Base-by-base conservation (phyloP, 306 rosid genomes). In the Herpetospermum pedunculosum region DNA sequence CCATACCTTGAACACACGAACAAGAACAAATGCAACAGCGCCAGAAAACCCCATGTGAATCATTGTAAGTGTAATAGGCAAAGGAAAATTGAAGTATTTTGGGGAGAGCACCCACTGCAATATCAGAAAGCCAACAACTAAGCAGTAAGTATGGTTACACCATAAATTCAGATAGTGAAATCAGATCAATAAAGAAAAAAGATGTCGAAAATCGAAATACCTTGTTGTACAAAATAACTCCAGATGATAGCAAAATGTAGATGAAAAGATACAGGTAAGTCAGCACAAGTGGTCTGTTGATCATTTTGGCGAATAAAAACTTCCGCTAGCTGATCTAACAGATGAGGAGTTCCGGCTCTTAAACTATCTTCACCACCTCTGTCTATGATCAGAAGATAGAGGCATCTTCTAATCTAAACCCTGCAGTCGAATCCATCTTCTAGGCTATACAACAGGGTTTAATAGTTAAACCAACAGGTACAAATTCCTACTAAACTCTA, bases 11-110 rank as follows among this genome's bases (percentile, higher is more conserved):
- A 92, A 88, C 28, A 95, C 93, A 25, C 99, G 87, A 67, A 95
- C 95, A 49, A 95, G 97, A 4, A 89, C 70, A 83, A 95, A 95
- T 50, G 99, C 96, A 29, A 95, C 97, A 6, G 80, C 76, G 63
- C 96, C 99, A 80, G 99, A 91, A 87, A 95, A 92, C 15, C 85
- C 91, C 98, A 92, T 92, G 75, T 92, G 98, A 82, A 92, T 92
- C 98, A 92, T 90, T 68, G 99, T 95, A 44, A 95, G 96, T 16
- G 97, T 82, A 38, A 95, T 91, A 49, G 99, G 99, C 55, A 88
- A 81, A 23, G 99, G 97, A 80, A 89, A 95, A 81, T 95, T 88
- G 78, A 91, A 95, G 85, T 91, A 88, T 70, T 84, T 95, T 11
- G 97, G 90, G 85, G 99, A 95, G 40, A 95, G 84, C 68, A 95